Percentiles rank a stretch among this genome's conserved stretches.
phyloP scores from a whole-genome alignment of 495 filamentous ascomycete species.

The Jackrogersella minutella region DNA sequence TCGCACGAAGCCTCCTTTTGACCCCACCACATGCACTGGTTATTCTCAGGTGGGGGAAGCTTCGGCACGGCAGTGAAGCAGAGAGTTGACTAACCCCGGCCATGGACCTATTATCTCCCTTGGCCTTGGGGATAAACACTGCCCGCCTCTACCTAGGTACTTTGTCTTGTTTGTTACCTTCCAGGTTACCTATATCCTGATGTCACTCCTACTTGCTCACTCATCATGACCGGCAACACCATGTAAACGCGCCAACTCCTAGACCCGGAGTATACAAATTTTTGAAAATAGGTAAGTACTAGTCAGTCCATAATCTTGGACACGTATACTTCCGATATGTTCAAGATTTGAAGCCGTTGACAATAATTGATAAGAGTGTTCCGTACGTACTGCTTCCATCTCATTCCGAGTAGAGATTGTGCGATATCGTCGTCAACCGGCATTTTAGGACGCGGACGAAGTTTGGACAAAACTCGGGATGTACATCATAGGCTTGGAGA shows the following conservation, averaged over 20 bases:
- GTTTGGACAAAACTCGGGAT: conserved; percentile 40
- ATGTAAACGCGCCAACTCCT: neutral
- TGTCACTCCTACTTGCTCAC: conserved; percentile 29
- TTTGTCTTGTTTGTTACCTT: neutral
- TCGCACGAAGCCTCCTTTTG: conserved; percentile 12
- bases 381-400: conserved; percentile 12
- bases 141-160: no score
- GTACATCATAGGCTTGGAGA: conserved; percentile 28
- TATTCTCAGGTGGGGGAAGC: conserved; percentile 43
- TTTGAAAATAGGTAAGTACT: no score
- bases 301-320: conserved; percentile 5
- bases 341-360: neutral
- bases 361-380: conserved; percentile 1
- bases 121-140: conserved; percentile 16
- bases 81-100: neutral
- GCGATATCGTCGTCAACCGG: conserved; percentile 39
- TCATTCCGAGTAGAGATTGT: conserved; percentile 17
- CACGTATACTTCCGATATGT: conserved; percentile 12
- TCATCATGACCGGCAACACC: conserved; percentile 13
- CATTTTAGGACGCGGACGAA: conserved; percentile 29
- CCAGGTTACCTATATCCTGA: conserved; percentile 13
- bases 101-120: no score
- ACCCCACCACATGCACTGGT: conserved; percentile 27
- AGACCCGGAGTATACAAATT: conserved; percentile 10
- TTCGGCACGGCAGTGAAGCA: conserved; percentile 41